Base-by-base conservation (phyloP, 2,329 filamentous ascomycete species). In the Ophiostoma populinum region DNA sequence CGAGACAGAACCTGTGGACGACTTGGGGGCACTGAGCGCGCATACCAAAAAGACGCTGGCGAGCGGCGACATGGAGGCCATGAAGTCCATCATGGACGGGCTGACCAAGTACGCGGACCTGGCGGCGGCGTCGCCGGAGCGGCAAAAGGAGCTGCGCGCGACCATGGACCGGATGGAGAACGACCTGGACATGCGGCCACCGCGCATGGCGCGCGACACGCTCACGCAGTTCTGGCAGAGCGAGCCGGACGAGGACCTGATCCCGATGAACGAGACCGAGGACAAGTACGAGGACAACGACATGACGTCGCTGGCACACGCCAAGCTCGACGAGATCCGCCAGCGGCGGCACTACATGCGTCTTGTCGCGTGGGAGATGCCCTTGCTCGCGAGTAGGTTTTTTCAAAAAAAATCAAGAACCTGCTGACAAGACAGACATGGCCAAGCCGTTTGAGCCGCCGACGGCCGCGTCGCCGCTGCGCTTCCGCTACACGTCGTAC, bases 401-500 rank as follows among this genome's bases (percentile, higher is more conserved):
- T 32, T 31, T 20, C 6, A 7, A 12, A 10, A 6, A 16, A 7
- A 10, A 12, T 20, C 7, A 9, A 12, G 17, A 30, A 30, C 10
- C 19, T 18, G 27, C 9, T 33, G 15, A 33, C 22, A 17, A 18
- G 6, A 27, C 50, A 93, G 82, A 87, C 52, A 69, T 90, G 42
- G 78, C 81, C 37, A 81, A 81, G 56, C 78, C 81, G 13, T 95
- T 93, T 54, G 58, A 66, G 41, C 70, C 75, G 3, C 83, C 87
- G 2, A 65, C 68, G 11, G 55, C 64, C 20, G 56, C 72, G 30
- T 66, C 80, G 47, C 73, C 83, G 30, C 71, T 98, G 39, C 79
- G 87, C 48, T 98, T 94, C 73, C 78, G 90, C 49, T 94, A 93
- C 63, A 98, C 90, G 12, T 86, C 79, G 24, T 95, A 95, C 59